A percentile compares a stretch with the other conserved stretches of the same genome.
These are phyloP conservation scores for Brassica balearica DNA, from an alignment of 441 rosid species.

Conservation along the genomic window DNA sequence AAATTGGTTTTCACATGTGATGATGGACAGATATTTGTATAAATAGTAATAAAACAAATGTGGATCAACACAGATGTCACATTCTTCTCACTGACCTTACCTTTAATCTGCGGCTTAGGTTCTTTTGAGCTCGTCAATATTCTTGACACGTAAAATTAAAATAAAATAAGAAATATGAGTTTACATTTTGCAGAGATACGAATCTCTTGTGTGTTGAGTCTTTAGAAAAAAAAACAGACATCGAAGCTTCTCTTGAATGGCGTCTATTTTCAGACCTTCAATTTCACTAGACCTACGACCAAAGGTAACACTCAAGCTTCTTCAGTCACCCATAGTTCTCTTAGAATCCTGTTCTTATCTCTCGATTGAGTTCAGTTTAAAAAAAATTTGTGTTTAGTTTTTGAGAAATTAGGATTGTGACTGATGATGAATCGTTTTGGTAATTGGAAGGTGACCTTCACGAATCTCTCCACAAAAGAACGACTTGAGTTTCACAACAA, in stretches of 20 bases:
- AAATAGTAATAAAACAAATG: too few species aligned
- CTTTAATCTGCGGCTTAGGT: slow-evolving; percentile 28
- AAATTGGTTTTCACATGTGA: too few species aligned
- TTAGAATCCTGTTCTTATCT: too few species aligned
- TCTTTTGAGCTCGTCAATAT: neutral
- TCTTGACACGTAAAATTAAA: neutral
- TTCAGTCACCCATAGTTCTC: neutral
- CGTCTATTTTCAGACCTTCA: slow-evolving; percentile 58
- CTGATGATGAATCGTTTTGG: slow-evolving; percentile 30
- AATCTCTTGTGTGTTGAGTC: neutral
- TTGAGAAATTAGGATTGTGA: neutral
- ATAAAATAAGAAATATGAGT: neutral
- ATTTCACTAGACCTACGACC: slow-evolving; percentile 46
- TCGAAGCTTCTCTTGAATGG: slow-evolving; percentile 58
- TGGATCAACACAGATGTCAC: neutral
- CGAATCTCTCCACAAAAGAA: slow-evolving; percentile 41
- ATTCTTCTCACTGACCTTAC: slow-evolving; percentile 6
- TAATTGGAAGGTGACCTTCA: slow-evolving; percentile 49
- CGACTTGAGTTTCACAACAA: slow-evolving; percentile 40
- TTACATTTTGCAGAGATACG: neutral
- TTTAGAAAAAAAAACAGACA: slow-evolving; percentile 6
- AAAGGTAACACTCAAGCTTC: slow-evolving; percentile 49
- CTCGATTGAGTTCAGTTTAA: too few species aligned
- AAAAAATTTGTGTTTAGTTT: neutral
- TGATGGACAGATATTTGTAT: too few species aligned